These are phyloP conservation scores for Pseudonitzschia delicatissima DNA, from an alignment of 108 stramenopile genomes.

Conservation along the genomic window DNA sequence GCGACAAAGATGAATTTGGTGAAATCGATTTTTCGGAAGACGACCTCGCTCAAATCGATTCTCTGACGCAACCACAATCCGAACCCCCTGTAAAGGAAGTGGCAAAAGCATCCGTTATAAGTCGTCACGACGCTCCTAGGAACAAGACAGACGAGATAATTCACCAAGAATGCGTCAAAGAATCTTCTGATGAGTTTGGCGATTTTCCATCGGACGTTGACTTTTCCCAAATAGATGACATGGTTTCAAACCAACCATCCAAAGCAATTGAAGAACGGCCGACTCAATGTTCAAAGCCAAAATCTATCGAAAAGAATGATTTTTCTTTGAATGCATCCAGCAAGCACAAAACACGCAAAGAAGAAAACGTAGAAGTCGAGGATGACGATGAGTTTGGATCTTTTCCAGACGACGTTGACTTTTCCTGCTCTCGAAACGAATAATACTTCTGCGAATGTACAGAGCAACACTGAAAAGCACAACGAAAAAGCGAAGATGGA, in stretches of 20 bases:
- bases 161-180: no score
- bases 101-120: not conserved
- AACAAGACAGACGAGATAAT: not conserved
- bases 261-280: not conserved
- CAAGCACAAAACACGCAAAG: no score
- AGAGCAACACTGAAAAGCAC: no score
- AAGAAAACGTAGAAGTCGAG: no score
- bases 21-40: constrained; percentile 18
- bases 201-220: constrained; percentile 52
- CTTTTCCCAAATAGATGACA: constrained; percentile 45
- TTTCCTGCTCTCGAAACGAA: no score
- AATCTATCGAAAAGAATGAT: no score
- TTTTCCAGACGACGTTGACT: constrained; percentile 22
- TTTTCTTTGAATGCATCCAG: no score
- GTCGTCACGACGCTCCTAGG: not conserved
- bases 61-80: not conserved
- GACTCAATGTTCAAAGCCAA: no score
- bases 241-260: constrained; percentile 23
- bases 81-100: not conserved
- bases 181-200: constrained; percentile 19
- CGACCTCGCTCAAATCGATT: constrained; percentile 27
- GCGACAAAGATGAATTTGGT: constrained; percentile 23
- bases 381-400: constrained; percentile 38
- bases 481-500: no score
- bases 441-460: no score